These are phyloP conservation scores for Boletellus sp. DNA, from an alignment of 768 basidiomycete genomes.

Conservation along the genomic window DNA sequence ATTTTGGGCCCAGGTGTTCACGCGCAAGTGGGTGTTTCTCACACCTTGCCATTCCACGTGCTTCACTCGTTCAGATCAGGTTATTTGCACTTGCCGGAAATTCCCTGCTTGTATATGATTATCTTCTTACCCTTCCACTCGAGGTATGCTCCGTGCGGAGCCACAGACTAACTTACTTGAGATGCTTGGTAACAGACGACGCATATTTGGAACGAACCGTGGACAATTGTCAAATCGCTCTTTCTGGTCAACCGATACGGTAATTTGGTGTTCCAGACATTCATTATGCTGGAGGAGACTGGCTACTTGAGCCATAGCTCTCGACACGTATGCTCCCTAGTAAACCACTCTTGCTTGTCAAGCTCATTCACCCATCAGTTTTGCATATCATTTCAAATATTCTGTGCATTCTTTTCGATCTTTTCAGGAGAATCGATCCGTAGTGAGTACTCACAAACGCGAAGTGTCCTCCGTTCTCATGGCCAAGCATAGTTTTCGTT, in stretches of 20 bases:
- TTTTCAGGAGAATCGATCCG: slow-evolving; percentile 9
- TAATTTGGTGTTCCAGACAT: slow-evolving; percentile 16
- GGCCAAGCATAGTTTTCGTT: slow-evolving; percentile 18
- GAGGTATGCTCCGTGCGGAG: slow-evolving; percentile 17
- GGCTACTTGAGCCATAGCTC: slow-evolving; percentile 18
- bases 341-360: too few species aligned
- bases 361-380: not conserved
- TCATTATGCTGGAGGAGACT: slow-evolving; percentile 20
- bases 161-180: not conserved
- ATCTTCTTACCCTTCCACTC: slow-evolving; percentile 24
- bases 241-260: slow-evolving; percentile 16
- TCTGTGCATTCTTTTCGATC: not conserved
- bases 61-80: slow-evolving; percentile 3
- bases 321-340: not conserved
- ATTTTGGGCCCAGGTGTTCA: slow-evolving; percentile 6
- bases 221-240: slow-evolving; percentile 1
- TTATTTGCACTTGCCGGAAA: slow-evolving; percentile 12
- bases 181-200: slow-evolving; percentile 5
- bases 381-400: not conserved
- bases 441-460: not conserved
- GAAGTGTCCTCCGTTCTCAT: not conserved
- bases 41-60: not conserved
- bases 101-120: slow-evolving; percentile 24
- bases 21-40: slow-evolving; percentile 14
- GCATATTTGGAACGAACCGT: slow-evolving; percentile 13